Base-by-base conservation (phyloP, 2,329 filamentous ascomycete genomes). In the Paradendryphiella salina region DNA sequence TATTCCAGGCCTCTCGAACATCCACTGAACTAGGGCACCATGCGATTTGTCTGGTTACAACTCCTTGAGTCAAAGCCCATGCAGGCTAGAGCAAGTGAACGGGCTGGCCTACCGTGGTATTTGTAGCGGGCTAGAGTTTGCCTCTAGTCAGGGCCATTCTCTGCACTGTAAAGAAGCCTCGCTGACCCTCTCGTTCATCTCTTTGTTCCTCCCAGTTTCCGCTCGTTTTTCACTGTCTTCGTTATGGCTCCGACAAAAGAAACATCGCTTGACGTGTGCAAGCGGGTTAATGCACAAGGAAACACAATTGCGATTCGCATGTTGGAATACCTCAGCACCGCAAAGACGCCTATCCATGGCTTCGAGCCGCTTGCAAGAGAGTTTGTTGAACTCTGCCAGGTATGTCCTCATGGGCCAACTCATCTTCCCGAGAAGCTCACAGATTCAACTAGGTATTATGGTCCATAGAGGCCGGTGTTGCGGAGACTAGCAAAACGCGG, bases 401-500 rank as follows among this genome's bases (percentile, higher is more conserved):
- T 48, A 46, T 4, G 28, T 9, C 21, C 18, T 14, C 10, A 3
- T 14, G 5, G 11, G 20, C 17, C 9, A n/a, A 18, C 36, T n/a
- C 5, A 10, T 26, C 18, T 28, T 23, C 5, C 1, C 15, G 18
- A n/a, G 13, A 39, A 13, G 29, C 44, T 46, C n/a, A 46, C 20
- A 33, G 35, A 10, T 9, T 32, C 7, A 86, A 82, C 66, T 80
- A 84, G 46, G 81, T 85, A 34, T 76, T 89, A 34, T 87, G 85
- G 77, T 81, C 83, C n/a, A 84, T 88, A 54, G 85, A 88, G 69
- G 80, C 83, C 17, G 86, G 86, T 4, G 77, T 89, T 21, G 61
- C 40, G 26, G 69, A 70, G 45, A 70, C 76, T 23, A 76, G 77
- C 33, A 77, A 76, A 15, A 50, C 58, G 50, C 73, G 75, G 13